These are phyloP conservation scores for Podospora pseudopauciseta DNA, from an alignment of 495 filamentous ascomycete genomes.

Conservation along the genomic window DNA sequence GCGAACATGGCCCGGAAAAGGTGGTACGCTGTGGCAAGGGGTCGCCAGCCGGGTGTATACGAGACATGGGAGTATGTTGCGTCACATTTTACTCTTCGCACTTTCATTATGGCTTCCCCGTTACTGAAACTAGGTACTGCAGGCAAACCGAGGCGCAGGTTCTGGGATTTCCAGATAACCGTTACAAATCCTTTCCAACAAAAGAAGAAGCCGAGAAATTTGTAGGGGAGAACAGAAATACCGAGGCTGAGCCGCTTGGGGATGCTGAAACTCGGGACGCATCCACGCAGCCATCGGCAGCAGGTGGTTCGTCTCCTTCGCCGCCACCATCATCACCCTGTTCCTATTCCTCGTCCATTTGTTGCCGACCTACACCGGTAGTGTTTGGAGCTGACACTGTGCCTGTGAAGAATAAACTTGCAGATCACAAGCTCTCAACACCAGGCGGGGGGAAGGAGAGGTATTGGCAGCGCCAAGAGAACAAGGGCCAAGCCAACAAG, in stretches of 20 bases:
- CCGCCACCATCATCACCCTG: background rate
- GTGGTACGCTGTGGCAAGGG: background rate
- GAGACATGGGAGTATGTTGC: background rate
- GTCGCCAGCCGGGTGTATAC: background rate
- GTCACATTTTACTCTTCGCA: no score
- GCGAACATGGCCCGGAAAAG: background rate
- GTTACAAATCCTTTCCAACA: background rate
- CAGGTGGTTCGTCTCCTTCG: background rate
- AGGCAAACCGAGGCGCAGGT: background rate
- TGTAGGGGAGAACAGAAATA: background rate
- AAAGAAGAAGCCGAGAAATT: background rate
- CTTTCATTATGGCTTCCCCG: no score
- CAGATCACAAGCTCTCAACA: background rate
- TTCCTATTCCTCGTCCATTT: background rate
- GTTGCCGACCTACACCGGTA: background rate
- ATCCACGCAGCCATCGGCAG: background rate
- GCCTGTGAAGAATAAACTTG: background rate
- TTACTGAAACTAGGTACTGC: background rate
- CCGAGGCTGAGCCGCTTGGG: background rate
- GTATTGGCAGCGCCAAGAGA: background rate
- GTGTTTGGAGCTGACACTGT: background rate
- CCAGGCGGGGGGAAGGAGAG: background rate
- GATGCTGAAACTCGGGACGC: background rate
- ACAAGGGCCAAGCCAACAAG: background rate
- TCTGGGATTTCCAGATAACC: background rate